Evolutionary conservation across 768 basidiomycete species (phyloP), one percentile per base, ranked within the genome.

Genomic region (Holtermannia corniformis): DNA sequence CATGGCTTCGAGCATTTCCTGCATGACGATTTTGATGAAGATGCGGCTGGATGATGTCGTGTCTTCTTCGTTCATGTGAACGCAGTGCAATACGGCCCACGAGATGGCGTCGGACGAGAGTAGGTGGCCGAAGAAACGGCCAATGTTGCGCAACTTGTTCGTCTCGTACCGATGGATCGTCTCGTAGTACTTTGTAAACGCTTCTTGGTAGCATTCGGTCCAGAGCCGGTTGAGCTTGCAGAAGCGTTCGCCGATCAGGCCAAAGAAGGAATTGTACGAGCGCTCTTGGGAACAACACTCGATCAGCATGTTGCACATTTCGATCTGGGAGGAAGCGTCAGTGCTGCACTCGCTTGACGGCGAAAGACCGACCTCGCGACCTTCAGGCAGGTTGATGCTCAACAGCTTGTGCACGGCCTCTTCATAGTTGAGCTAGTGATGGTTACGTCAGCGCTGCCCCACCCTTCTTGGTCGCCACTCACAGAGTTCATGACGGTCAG

Each of bases 241-340:
- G 76, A 99, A 91, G 20, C 95, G 86, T 72, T 99, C 95, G 50
- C 90, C 90, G 57, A 95, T 79, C 20, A 97, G 82, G 12, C 95
- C 95, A 65, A 92, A 99, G 78, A 95, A 97, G n/a, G 80, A 86
- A 1, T 87, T 89, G 72, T 96, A 99, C 0, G 93, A 91, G 13
- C 95, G 86, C 72, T 97, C 95, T 76, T 99, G 95, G 1, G 95
- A 97, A 72, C 95, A 97, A 85, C 95, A 99, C 66, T 97, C 93
- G 72, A 99, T 87, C 57, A 99, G 81, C 95, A 99, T 99, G 78
- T 97, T 96, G 71, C 87, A 82, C 53, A 99, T 74, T 71, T 96
- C 93, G 62, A 89, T 86, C 89, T 95, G 64, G 2, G 28, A n/a
- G 41, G 7, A 54, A 40, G 1, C n/a, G 45, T 59, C 49, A 49